phyloP scores from a whole-genome alignment of 2,329 filamentous ascomycete genomes.

The Aspergillus persii region DNA sequence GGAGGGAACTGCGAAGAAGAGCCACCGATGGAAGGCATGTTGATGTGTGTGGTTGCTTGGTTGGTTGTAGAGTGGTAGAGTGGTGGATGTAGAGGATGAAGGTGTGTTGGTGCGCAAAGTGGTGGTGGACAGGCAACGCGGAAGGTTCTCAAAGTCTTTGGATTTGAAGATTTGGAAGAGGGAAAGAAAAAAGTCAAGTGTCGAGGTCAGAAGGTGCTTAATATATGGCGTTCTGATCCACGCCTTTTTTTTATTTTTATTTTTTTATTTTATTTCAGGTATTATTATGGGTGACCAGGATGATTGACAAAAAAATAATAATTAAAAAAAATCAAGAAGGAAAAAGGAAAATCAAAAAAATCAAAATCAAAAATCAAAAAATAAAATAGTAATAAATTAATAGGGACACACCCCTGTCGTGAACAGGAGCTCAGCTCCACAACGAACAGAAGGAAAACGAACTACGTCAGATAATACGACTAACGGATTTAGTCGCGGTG shows the following conservation, averaged over 20 bases:
- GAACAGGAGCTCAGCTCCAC: conserved; percentile 21
- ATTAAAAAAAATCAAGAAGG: conserved; percentile 6
- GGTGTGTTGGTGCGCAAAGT: not conserved
- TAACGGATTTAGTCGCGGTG: conserved; percentile 12
- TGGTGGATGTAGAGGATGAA: not conserved
- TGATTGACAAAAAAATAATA: conserved; percentile 6
- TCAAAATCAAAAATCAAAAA: conserved; percentile 10
- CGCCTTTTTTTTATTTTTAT: conserved; percentile 8
- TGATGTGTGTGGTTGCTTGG: not conserved
- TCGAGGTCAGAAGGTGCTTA: conserved; percentile 18
- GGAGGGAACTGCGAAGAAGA: conserved; percentile 37
- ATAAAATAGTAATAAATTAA: conserved; percentile 19
- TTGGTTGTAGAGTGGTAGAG: conserved; percentile 11
- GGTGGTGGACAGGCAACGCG: conserved; percentile 4
- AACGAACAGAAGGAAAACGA: conserved; percentile 16
- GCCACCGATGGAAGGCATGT: conserved; percentile 37
- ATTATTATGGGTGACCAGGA: not conserved
- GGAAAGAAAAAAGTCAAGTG: conserved; percentile 5
- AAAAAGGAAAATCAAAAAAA: conserved; percentile 7
- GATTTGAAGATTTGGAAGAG: conserved; percentile 3
- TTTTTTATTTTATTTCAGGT: conserved; percentile 10
- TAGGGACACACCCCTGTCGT: conserved; percentile 15
- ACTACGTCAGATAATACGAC: conserved; percentile 16
- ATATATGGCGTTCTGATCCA: conserved; percentile 17
- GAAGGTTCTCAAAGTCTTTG: not conserved